Base-by-base conservation (phyloP, 345 rosid genomes). In the Eucalyptus melliodora region DNA sequence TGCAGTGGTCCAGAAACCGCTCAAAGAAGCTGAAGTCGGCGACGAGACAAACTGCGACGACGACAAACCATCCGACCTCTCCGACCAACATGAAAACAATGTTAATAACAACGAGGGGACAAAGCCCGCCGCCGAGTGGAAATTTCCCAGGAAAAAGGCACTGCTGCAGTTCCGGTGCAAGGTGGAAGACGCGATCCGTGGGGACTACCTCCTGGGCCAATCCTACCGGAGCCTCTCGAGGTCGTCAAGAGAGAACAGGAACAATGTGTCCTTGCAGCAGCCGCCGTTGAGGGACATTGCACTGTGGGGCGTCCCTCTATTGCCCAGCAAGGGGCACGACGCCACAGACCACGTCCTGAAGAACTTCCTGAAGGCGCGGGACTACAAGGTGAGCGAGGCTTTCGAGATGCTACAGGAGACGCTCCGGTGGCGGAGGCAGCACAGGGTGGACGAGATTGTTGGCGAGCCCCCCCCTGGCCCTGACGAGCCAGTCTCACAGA, bases 271-370 rank as follows among this genome's bases (percentile, higher is more conserved):
- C 19, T 49, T 40, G 26, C 53, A 67, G 27, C 86, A 59, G 24
- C 83, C 27, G 44, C 69, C 69, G 44, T 62, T 87, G 11, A 89
- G 88, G 88, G 93, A 92, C 27, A 91, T 93, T 14, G 89, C 90
- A 37, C 88, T 95, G 7, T 94, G 96, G 97, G 95, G 95, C 3
- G 93, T 95, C 65, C 94, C 97, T 53, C 81, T 95, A 51, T 87
- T 95, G 90, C 96, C 96, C n/a, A 94, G 95, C 49, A 90, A 89
- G 86, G 91, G 93, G 88, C 96, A 94, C 50, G 91, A 89, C 88
- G 93, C 95, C 27, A 94, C 95, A 8, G 93, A 95, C 26, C 51
- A 49, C 45, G 92, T 96, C 65, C 92, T 96, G 7, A 34, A 88
- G 87, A 96, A 95, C 89, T 94, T 95, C 94, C 91, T 94, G 87